Evolutionary conservation across 2,329 filamentous ascomycete genomes (phyloP).

Genomic region (Dothideomycetes sp.): DNA sequence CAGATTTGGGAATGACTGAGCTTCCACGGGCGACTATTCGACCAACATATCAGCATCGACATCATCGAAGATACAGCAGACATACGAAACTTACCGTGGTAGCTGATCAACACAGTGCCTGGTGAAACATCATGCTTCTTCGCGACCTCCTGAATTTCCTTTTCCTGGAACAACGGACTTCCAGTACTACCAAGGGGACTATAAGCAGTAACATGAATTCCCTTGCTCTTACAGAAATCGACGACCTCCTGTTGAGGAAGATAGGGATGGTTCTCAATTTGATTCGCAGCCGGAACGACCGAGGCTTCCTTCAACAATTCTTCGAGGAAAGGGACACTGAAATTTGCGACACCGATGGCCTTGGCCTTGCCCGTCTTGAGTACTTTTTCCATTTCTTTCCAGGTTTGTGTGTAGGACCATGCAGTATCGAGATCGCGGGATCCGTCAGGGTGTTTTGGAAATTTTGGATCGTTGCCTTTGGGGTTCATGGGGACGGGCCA

Average conservation of each 20-base stretch:
- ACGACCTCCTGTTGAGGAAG: conserved; percentile 65
- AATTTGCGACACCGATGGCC: conserved; percentile 43
- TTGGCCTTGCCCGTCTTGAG: conserved; percentile 38
- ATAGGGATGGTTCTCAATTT: conserved; percentile 65
- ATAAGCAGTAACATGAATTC: conserved; percentile 66
- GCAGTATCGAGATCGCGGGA: conserved; percentile 60
- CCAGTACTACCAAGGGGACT: conserved; percentile 42
- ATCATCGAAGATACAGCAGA: too few species aligned
- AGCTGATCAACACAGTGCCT: conserved; percentile 58
- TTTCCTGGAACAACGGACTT: conserved; percentile 39
- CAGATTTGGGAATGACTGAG: conserved; percentile 66
- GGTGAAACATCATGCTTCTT: conserved; percentile 41
- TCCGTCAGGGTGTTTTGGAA: conserved; percentile 67
- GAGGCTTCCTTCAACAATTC: conserved; percentile 49
- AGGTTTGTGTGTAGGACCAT: conserved; percentile 66
- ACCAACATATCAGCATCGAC: conserved; percentile 7
- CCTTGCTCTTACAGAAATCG: conserved; percentile 57
- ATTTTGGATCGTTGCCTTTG: conserved; percentile 52
- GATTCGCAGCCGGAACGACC: conserved; percentile 58
- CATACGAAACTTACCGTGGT: conserved; percentile 50
- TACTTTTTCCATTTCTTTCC: conserved; percentile 65
- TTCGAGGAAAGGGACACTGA: conserved; percentile 39
- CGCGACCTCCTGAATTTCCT: conserved; percentile 38
- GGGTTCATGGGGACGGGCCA: conserved; percentile 78
- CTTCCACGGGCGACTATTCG: conserved; percentile 54